Conservation (phyloP, 495 filamentous ascomycete genomes). For the Aspergillus affinis region DNA sequence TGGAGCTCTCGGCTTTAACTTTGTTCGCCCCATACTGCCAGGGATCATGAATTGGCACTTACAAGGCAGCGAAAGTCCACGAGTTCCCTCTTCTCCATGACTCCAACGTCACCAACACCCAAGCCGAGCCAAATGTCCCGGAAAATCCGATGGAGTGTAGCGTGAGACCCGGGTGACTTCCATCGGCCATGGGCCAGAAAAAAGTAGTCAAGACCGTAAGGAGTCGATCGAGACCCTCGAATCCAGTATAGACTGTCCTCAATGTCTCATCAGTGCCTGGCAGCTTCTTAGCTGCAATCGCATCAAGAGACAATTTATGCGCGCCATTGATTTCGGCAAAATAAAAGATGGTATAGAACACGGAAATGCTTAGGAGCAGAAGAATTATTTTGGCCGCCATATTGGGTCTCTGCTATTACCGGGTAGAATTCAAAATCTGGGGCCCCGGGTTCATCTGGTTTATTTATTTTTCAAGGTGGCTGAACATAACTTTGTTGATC, state of each 20-base stretch:
- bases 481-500: not conserved
- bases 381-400: constrained; percentile 36
- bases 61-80: constrained; percentile 53
- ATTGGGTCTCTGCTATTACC: not conserved
- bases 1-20: no score
- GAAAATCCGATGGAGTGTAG: constrained; percentile 52
- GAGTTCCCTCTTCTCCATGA: constrained; percentile 55
- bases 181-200: constrained; percentile 57
- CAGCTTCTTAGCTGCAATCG: constrained; percentile 33
- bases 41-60: constrained; percentile 15
- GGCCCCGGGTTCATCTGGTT: not conserved
- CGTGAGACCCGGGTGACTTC: constrained; percentile 40
- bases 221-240: constrained; percentile 46
- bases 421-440: not conserved
- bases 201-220: constrained; percentile 50
- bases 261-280: constrained; percentile 42
- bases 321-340: constrained; percentile 44
- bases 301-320: constrained; percentile 27
- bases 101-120: constrained; percentile 57
- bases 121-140: constrained; percentile 55
- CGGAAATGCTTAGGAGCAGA: constrained; percentile 41
- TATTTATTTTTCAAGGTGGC: not conserved
- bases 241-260: constrained; percentile 50
- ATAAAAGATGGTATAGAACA: constrained; percentile 42
- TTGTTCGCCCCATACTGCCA: no score